These are phyloP conservation scores for Acanthamoeba royreba DNA, from an alignment of 208 protist species.

Conservation along the genomic window DNA sequence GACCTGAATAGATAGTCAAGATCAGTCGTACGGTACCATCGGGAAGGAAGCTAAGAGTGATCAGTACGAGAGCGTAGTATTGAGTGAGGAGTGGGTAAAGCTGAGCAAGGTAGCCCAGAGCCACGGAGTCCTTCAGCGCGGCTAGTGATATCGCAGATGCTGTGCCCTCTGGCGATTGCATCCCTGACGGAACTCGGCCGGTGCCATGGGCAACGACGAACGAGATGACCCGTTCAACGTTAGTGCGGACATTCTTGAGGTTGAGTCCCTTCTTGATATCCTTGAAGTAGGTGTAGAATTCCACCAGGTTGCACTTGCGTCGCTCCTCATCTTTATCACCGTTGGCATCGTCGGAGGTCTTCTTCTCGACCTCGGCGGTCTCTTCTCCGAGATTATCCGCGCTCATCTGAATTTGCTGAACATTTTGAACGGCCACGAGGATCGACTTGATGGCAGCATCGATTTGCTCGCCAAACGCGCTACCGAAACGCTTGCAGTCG, in stretches of 20 bases:
- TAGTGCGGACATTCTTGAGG: constrained; percentile 20
- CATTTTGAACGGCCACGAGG: constrained; percentile 36
- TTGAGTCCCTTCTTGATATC: constrained; percentile 61
- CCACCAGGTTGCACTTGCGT: background rate
- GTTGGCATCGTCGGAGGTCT: background rate
- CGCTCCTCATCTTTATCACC: background rate
- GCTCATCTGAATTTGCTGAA: background rate
- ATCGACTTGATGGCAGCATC: background rate
- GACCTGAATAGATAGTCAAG: background rate
- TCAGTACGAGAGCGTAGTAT: background rate
- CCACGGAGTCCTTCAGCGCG: background rate
- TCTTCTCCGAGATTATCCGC: background rate
- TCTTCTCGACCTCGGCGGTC: background rate
- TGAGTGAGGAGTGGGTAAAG: background rate
- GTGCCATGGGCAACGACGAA: background rate
- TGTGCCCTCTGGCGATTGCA: background rate
- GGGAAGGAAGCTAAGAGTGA: background rate
- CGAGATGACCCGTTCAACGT: background rate
- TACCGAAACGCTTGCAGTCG: background rate
- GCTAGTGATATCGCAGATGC: background rate
- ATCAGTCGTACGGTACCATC: background rate
- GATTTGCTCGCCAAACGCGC: background rate
- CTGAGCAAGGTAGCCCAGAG: background rate
- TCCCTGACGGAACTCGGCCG: background rate
- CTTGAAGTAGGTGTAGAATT: constrained; percentile 25